A percentile compares a stretch with the other conserved stretches of the same genome.
Evolutionary conservation across 108 stramenopile genomes (phyloP).

Genomic region (Pseudonitzschia multiseries): DNA sequence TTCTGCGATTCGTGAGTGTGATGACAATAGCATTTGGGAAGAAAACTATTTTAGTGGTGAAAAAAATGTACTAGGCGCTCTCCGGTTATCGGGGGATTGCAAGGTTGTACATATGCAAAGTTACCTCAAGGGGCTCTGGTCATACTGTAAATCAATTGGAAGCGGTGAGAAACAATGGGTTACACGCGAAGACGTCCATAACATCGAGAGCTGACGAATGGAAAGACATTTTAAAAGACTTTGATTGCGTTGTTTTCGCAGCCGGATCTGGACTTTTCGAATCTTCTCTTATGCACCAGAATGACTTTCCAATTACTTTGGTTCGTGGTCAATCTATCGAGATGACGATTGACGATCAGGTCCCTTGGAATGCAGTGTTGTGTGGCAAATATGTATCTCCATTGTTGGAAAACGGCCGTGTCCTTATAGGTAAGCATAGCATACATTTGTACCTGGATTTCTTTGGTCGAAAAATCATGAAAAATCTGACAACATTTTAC

Average conservation of each 20-base stretch:
- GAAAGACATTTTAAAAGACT: constrained; percentile 32
- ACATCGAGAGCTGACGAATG: constrained; percentile 12
- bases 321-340: constrained; percentile 87
- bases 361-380: constrained; percentile 44
- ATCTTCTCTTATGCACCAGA: constrained; percentile 5
- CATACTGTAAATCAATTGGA: constrained; percentile 37
- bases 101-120: constrained; percentile 74
- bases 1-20: neutral
- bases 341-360: constrained; percentile 30
- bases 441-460: neutral
- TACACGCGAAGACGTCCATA: constrained; percentile 8
- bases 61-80: constrained; percentile 45
- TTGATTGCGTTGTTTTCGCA: constrained; percentile 58
- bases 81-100: constrained; percentile 62
- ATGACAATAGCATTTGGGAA: constrained; percentile 30
- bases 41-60: constrained; percentile 22
- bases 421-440: constrained; percentile 44
- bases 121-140: constrained; percentile 71
- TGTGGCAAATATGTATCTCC: constrained; percentile 87
- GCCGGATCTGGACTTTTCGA: constrained; percentile 73
- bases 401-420: constrained; percentile 33
- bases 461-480: neutral
- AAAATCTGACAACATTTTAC: neutral
- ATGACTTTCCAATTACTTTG: constrained; percentile 55
- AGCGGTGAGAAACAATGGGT: constrained; percentile 24